Conservation (phyloP, 306 rosid genomes). For the Spatholobus suberectus region DNA sequence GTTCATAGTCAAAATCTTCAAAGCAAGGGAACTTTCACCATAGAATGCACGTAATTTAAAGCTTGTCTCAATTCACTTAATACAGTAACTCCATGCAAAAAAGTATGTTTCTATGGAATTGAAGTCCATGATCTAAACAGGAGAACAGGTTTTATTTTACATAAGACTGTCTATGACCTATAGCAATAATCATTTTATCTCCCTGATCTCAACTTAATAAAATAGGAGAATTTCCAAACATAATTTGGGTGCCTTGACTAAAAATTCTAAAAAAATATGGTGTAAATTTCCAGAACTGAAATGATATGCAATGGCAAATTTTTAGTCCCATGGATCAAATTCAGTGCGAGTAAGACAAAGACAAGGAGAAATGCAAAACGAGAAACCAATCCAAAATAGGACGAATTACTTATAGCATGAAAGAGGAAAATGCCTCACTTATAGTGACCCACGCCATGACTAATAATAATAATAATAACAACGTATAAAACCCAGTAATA, state of each 20-base stretch:
- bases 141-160: not conserved
- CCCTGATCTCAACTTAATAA: not conserved
- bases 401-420: conserved; percentile 15
- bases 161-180: not conserved
- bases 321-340: conserved; percentile 15
- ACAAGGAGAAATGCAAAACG: conserved; percentile 15
- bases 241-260: not conserved
- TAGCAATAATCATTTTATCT: not conserved
- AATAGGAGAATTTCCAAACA: not conserved
- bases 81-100: conserved; percentile 11
- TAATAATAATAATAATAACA: not conserved
- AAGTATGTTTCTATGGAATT: not conserved
- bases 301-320: not conserved
- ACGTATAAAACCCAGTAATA: not conserved
- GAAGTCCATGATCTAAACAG: conserved; percentile 23
- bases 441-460: conserved; percentile 1
- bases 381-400: conserved; percentile 7
- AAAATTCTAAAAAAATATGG: conserved; percentile 10
- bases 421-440: conserved; percentile 32
- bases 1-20: conserved; percentile 6
- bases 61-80: conserved; percentile 1
- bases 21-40: conserved; percentile 24
- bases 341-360: not conserved
- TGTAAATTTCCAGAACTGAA: not conserved
- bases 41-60: conserved; percentile 3